These are phyloP conservation scores for Apodospora peruviana DNA, from an alignment of 495 filamentous ascomycete species.

Conservation along the genomic window DNA sequence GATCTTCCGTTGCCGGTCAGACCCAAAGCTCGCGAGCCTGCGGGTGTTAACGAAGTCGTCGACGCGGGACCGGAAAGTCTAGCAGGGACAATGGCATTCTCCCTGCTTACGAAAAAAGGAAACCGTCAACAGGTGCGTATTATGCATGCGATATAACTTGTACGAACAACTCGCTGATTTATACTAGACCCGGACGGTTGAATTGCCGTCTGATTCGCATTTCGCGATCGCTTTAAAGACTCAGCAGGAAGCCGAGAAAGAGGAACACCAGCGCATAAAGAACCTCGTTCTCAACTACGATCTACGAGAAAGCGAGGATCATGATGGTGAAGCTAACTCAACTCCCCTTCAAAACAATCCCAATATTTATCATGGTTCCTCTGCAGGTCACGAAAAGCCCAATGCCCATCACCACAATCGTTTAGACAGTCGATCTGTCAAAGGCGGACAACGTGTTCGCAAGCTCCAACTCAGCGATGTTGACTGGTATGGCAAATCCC, in stretches of 20 bases:
- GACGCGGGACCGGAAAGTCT: conserved; percentile 11
- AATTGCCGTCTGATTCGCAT: conserved; percentile 87
- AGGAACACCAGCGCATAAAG: conserved; percentile 97
- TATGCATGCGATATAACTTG: background rate
- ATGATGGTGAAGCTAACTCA: conserved; percentile 59
- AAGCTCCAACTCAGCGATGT: conserved; percentile 95
- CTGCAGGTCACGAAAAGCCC: conserved; percentile 44
- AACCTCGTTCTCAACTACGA: conserved; percentile 95
- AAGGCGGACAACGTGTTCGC: conserved; percentile 72
- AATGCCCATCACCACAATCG: conserved; percentile 41
- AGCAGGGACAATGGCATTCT: conserved; percentile 75
- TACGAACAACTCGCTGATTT: background rate
- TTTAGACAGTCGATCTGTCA: conserved; percentile 60
- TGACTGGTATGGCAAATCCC: conserved; percentile 70
- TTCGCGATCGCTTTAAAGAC: conserved; percentile 94
- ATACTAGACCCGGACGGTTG: conserved; percentile 80
- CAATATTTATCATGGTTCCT: conserved; percentile 39
- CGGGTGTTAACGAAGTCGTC: conserved; percentile 35
- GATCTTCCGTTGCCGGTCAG: conserved; percentile 91
- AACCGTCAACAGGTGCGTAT: conserved; percentile 81
- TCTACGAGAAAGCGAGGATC: conserved; percentile 69
- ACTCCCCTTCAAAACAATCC: conserved; percentile 27
- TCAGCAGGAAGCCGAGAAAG: conserved; percentile 89
- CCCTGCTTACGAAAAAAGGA: conserved; percentile 89
- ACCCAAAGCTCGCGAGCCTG: conserved; percentile 57